phyloP scores from a whole-genome alignment of 2,329 filamentous ascomycete genomes.

The Fusarium sp. region DNA sequence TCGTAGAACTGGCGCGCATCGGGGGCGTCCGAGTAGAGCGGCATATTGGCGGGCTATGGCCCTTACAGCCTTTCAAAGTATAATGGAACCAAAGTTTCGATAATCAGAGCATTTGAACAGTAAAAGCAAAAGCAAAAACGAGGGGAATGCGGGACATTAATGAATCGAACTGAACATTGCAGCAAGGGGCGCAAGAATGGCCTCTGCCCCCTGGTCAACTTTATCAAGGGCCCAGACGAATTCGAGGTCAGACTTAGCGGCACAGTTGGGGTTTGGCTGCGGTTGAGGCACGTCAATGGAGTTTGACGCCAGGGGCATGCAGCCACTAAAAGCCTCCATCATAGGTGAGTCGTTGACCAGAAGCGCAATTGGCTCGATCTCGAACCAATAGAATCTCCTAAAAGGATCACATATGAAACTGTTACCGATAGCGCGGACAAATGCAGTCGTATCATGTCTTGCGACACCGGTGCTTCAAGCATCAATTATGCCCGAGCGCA shows the following conservation, averaged over 20 bases:
- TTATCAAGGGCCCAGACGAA: slow-evolving; percentile 17
- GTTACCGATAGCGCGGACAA: slow-evolving; percentile 12
- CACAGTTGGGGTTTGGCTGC: slow-evolving; percentile 11
- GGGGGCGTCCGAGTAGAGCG: slow-evolving; percentile 62
- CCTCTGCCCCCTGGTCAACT: slow-evolving; percentile 1
- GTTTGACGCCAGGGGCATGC: slow-evolving; percentile 5
- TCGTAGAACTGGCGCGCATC: slow-evolving; percentile 51
- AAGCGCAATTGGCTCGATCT: background rate
- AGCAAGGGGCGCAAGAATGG: slow-evolving; percentile 1
- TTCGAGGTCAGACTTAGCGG: slow-evolving; percentile 21
- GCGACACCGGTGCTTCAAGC: background rate
- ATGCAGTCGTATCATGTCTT: slow-evolving; percentile 7
- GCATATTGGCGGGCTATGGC: slow-evolving; percentile 51
- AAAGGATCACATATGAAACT: background rate
- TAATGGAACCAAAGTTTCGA: background rate
- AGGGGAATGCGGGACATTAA: slow-evolving; percentile 22
- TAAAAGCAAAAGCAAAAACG: slow-evolving; percentile 3
- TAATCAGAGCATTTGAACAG: background rate
- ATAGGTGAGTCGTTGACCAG: background rate
- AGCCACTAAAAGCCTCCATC: background rate
- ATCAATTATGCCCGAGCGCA: background rate
- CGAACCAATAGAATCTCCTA: background rate
- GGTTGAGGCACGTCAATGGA: slow-evolving; percentile 9
- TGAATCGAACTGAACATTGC: background rate
- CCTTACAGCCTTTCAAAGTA: background rate